Evolutionary conservation across 148 eudicot genomes (phyloP).

Genomic region (Chenopodium quinoa): DNA sequence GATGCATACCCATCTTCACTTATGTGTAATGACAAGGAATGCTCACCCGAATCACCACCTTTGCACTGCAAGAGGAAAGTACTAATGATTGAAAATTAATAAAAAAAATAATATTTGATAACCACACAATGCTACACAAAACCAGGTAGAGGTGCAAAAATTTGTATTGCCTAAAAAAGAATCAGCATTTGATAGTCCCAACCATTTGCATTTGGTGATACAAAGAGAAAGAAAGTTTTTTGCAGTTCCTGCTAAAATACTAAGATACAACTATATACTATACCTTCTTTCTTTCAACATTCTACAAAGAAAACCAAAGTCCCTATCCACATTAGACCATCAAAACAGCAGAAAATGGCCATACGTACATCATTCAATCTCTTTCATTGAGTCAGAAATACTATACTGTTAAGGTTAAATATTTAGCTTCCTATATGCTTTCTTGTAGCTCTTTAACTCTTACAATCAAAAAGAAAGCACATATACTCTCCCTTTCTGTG

Average conservation of each 20-base stretch:
- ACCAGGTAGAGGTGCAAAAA: not conserved
- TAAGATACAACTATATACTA: not conserved
- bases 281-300: slow-evolving; percentile 2
- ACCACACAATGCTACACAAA: not conserved
- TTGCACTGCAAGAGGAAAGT: slow-evolving; percentile 50
- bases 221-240: too few relatives aligned
- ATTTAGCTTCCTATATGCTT: too few relatives aligned
- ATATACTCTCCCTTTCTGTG: too few relatives aligned
- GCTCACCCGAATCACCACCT: slow-evolving; percentile 63
- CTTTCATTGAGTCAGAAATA: not conserved
- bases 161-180: not conserved
- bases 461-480: too few relatives aligned
- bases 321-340: not conserved
- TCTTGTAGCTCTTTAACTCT: too few relatives aligned
- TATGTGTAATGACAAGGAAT: slow-evolving; percentile 52
- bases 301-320: not conserved
- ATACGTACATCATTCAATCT: not conserved
- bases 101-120: too few relatives aligned
- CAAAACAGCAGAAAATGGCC: not conserved
- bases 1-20: slow-evolving; percentile 56
- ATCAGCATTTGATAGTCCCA: not conserved
- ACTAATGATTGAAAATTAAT: not conserved
- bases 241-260: not conserved
- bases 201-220: not conserved
- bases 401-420: too few relatives aligned